phyloP scores from a whole-genome alignment of 2,329 filamentous ascomycete species.

The Capronia coronata region DNA sequence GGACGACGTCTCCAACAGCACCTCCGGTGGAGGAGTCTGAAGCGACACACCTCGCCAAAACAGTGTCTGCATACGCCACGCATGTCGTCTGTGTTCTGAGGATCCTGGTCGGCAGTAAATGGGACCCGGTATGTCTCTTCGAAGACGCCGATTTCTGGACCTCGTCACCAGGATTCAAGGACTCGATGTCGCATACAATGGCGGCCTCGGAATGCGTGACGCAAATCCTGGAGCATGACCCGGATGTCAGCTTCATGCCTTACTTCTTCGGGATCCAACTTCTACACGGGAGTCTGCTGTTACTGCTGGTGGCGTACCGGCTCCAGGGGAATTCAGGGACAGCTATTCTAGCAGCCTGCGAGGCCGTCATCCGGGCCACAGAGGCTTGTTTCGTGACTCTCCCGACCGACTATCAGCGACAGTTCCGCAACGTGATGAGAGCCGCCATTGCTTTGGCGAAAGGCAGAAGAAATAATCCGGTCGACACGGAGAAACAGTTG shows the following conservation, averaged over 20 bases:
- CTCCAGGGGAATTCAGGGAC: slow-evolving; percentile 34
- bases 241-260: slow-evolving; percentile 48
- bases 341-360: slow-evolving; percentile 43
- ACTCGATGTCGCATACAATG: slow-evolving; percentile 45
- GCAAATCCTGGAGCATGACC: slow-evolving; percentile 44
- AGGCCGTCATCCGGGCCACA: slow-evolving; percentile 47
- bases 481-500: slow-evolving; percentile 43
- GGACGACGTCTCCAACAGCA: slow-evolving; percentile 9
- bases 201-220: slow-evolving; percentile 43
- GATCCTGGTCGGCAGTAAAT: slow-evolving; percentile 46
- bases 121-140: slow-evolving; percentile 47
- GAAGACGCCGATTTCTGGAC: slow-evolving; percentile 48
- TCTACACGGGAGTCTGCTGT: slow-evolving; percentile 47
- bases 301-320: slow-evolving; percentile 46
- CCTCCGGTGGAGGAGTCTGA: slow-evolving; percentile 22
- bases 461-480: slow-evolving; percentile 38
- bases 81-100: slow-evolving; percentile 46
- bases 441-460: slow-evolving; percentile 45
- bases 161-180: slow-evolving; percentile 41
- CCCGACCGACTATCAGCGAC: slow-evolving; percentile 48
- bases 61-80: slow-evolving; percentile 45
- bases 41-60: slow-evolving; percentile 33
- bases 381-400: slow-evolving; percentile 48
- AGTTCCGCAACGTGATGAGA: slow-evolving; percentile 50
- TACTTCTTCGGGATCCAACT: slow-evolving; percentile 50